Base-by-base conservation (phyloP, 1,284 basidiomycete genomes). In the Irpex sp. region DNA sequence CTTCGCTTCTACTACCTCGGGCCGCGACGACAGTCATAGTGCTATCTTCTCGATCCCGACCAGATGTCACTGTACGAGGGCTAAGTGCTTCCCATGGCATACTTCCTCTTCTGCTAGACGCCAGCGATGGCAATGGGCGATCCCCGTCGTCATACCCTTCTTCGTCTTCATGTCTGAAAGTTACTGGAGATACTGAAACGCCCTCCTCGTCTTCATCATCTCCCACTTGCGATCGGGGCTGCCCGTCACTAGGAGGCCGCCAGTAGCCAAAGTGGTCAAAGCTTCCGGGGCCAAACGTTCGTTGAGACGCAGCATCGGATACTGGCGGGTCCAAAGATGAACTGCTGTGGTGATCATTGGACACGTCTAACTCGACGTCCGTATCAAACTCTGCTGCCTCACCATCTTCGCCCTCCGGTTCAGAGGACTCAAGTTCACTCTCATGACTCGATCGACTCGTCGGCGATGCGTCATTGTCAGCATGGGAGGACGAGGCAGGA, bases 251-350 rank as follows among this genome's bases (percentile, higher is more conserved):
- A 17, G 53, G 21, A 21, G 17, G 26, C 33, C 33, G 53, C 53
- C 53, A 55, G 26, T 69, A 67, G 61, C 61, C 56, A 59, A 70
- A 68, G 58, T 64, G 63, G 62, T 67, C 62, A 60, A 65, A 63
- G 58, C 70, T 66, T 11, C 63, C 59, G 6, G 57, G 68, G 63
- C 66, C 71, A 54, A 86, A 85, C 0, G 84, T 85, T 68, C 82
- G 76, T 63, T 78, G 78, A 2, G 83, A 86, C 26, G 80, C 79
- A 1, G 77, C 76, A 69, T 85, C 82, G 1, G 79, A 76, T 4
- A 68, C 57, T 3, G 70, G 67, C 19, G 65, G 59, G 62, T 66
- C 69, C 61, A n/a, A 63, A 59, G 58, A 36, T 8, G 43, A 1
- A 31, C n/a, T 17, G 17, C 19, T n/a, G 35, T 43, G 36, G 59